Percentiles rank a stretch among this genome's conserved stretches.
Evolutionary conservation across 371 early-diverging fungal species (phyloP).

Genomic region (Mucor indicus): DNA sequence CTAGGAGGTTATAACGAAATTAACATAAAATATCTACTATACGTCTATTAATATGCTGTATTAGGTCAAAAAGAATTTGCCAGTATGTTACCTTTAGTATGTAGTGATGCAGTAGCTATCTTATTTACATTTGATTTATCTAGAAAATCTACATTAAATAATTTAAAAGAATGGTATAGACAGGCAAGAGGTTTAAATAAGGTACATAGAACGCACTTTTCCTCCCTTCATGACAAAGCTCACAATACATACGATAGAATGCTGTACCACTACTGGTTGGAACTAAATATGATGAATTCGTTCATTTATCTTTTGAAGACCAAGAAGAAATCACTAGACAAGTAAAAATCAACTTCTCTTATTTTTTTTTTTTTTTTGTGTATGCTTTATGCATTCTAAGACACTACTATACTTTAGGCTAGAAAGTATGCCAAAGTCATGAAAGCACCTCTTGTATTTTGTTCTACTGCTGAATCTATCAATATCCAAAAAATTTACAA

Average conservation of each 20-base stretch:
- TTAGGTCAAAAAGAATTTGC: conserved; percentile 93
- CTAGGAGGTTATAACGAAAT: conserved; percentile 78
- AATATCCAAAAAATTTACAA: conserved; percentile 97
- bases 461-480: conserved; percentile 89
- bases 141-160: conserved; percentile 88
- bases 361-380: too few species aligned
- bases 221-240: too few species aligned
- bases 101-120: conserved; percentile 93
- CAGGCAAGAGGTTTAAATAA: conserved; percentile 95
- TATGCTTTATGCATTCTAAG: background rate
- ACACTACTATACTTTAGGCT: conserved; percentile 49
- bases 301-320: conserved; percentile 74
- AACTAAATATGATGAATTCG: conserved; percentile 96
- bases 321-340: conserved; percentile 92
- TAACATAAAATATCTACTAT: background rate
- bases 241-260: conserved; percentile 42
- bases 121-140: conserved; percentile 96
- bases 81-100: conserved; percentile 95
- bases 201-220: conserved; percentile 34
- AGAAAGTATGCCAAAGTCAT: conserved; percentile 89
- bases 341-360: too few species aligned
- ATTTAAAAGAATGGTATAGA: conserved; percentile 94
- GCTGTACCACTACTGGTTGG: conserved; percentile 94
- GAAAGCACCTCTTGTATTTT: conserved; percentile 93
- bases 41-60: background rate